Evolutionary conservation across 1,139 yeast genomes (phyloP).

Genomic region (Diutina siamensis): DNA sequence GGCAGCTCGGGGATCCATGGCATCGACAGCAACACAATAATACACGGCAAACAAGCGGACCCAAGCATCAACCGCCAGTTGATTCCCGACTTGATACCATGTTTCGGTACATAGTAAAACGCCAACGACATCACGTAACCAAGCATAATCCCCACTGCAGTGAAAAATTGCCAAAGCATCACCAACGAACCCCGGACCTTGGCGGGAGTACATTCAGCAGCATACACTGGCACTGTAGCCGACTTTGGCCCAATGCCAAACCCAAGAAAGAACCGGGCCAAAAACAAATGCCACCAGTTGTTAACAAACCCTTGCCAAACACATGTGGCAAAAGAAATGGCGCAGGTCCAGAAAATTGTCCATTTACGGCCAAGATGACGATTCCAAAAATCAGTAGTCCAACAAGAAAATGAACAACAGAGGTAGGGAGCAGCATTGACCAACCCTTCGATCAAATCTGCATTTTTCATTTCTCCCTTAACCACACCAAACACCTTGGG

Average conservation of each 20-base stretch:
- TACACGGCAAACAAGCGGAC: constrained; percentile 2
- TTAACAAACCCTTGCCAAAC: constrained; percentile 5
- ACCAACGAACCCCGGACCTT: constrained; percentile 5
- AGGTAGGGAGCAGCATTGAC: constrained; percentile 77
- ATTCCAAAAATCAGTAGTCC: constrained; percentile 63
- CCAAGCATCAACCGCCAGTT: constrained; percentile 5
- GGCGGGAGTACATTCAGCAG: constrained; percentile 6
- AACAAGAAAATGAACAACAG: constrained; percentile 64
- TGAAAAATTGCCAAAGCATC: constrained; percentile 6
- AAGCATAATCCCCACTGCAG: constrained; percentile 6
- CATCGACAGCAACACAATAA: constrained; percentile 1
- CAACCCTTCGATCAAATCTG: constrained; percentile 62
- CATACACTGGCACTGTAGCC: constrained; percentile 5
- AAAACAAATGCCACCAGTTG: constrained; percentile 5
- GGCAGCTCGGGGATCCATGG: constrained; percentile 6
- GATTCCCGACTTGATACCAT: not conserved
- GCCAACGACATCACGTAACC: constrained; percentile 4
- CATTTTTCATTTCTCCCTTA: constrained; percentile 21
- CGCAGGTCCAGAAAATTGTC: constrained; percentile 43
- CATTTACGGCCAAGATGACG: constrained; percentile 58
- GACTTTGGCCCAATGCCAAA: constrained; percentile 6
- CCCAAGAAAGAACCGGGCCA: constrained; percentile 4
- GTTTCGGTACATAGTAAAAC: constrained; percentile 1
- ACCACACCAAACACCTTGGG: constrained; percentile 42
- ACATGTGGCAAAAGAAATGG: not conserved